These are phyloP conservation scores for Spergularia azorica DNA, from an alignment of 179 eudicot species.

Conservation along the genomic window DNA sequence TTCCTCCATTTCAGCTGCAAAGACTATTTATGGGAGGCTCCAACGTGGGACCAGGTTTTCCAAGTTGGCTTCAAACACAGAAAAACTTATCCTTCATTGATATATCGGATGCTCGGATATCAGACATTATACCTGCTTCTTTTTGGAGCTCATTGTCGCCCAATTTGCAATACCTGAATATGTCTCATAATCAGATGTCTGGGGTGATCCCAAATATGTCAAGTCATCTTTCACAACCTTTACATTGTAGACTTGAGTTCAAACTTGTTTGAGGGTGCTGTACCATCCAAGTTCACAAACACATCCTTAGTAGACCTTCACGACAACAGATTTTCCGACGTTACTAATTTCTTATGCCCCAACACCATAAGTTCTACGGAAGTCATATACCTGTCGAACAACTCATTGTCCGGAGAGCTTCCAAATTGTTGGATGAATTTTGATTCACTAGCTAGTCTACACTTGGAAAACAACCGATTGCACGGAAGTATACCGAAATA, in stretches of 20 bases:
- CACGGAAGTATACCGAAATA: too few relatives aligned
- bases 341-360: background rate
- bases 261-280: constrained; percentile 11
- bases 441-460: too few relatives aligned
- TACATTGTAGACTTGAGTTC: background rate
- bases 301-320: constrained; percentile 11
- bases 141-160: constrained; percentile 32
- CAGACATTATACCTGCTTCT: constrained; percentile 28
- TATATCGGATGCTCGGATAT: constrained; percentile 27
- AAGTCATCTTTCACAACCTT: background rate
- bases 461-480: too few relatives aligned
- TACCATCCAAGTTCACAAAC: constrained; percentile 13
- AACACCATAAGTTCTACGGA: background rate
- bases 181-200: constrained; percentile 29
- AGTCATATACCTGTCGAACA: background rate
- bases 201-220: constrained; percentile 23
- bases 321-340: constrained; percentile 32
- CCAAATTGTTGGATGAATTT: too few relatives aligned
- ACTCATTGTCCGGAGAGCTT: too few relatives aligned
- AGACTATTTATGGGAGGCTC: background rate
- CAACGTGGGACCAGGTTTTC: constrained; percentile 38
- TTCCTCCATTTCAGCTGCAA: constrained; percentile 33
- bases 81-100: background rate
- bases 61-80: constrained; percentile 34
- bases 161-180: background rate